Base-by-base conservation (phyloP, 495 filamentous ascomycete species). In the Symbiotaphrina buchneri region DNA sequence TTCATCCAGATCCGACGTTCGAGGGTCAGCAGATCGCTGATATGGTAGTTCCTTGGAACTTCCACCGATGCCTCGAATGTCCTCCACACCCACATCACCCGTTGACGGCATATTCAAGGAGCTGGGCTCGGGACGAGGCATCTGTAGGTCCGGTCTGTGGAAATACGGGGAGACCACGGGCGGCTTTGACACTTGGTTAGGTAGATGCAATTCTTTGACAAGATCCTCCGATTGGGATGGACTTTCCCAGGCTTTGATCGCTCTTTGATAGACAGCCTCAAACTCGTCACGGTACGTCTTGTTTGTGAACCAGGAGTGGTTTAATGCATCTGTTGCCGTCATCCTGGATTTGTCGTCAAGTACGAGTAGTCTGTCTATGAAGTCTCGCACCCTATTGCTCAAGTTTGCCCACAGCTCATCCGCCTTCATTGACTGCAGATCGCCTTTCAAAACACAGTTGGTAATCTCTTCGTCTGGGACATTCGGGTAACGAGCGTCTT, bases 261-360 rank as follows among this genome's bases (percentile, higher is more conserved):
- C 47, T 21, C 49, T 38, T 19, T 50, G 8, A 29, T 70, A 71
- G 0, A 61, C 36, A 0, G 49, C 49, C 17, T 64, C 50, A 26
- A 69, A 54, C n/a, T 50, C 44, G 4, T 21, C 22, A 2, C 40
- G 45, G 36, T 56, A 48, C 4, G 39, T 28, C 10, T 43, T 38
- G 28, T 62, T 56, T 2, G 47, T 59, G 40, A 77, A 69, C 72
- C 73, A 79, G 8, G 31, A 20, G 48, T 79, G 70, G 10, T 40
- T 17, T 34, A 71, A 42, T 3, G 69, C 69, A 47, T 68, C 40
- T 7, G 50, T 52, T 3, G 57, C 65, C 23, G 55, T 58, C 47
- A 72, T 54, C 17, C 74, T 55, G 21, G 41, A 24, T 0, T 39
- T 36, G 33, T 66, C 61, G 27, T 70, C 54, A 3, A 61, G 44